Evolutionary conservation across 495 filamentous ascomycete genomes (phyloP).

Genomic region (Hypomontagnella submonticulosa): DNA sequence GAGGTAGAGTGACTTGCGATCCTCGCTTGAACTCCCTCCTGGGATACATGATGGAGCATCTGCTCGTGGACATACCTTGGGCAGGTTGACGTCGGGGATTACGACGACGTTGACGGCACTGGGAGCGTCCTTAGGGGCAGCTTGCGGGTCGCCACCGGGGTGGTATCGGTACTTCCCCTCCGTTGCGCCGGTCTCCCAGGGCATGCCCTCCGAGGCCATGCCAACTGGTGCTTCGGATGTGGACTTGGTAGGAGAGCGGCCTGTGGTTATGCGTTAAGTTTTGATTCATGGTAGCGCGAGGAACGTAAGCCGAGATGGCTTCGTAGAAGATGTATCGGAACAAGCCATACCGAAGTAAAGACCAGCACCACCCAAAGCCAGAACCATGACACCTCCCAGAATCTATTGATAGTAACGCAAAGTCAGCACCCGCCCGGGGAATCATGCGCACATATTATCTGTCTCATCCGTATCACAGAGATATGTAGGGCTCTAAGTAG

Average conservation of each 20-base stretch:
- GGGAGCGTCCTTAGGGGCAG: conserved; percentile 85
- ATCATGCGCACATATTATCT: not conserved
- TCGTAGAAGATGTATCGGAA: conserved; percentile 25
- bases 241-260: conserved; percentile 84
- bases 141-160: conserved; percentile 83
- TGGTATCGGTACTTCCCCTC: conserved; percentile 89
- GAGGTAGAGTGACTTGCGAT: too few species aligned
- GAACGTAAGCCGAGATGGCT: not conserved
- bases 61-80: conserved; percentile 73
- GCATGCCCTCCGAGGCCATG: conserved; percentile 80
- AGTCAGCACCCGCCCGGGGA: conserved; percentile 35
- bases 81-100: conserved; percentile 89
- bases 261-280: conserved; percentile 57
- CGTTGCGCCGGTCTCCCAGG: conserved; percentile 78
- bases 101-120: conserved; percentile 94
- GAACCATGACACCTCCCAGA: conserved; percentile 90
- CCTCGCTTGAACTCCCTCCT: not conserved
- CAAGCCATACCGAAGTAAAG: conserved; percentile 76
- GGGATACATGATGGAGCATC: not conserved
- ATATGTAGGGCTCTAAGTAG: not conserved
- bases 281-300: not conserved
- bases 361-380: conserved; percentile 85
- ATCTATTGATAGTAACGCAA: conserved; percentile 64
- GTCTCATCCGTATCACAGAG: not conserved
- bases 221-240: conserved; percentile 82